Percentiles rank a stretch among this genome's conserved stretches.
phyloP scores from a whole-genome alignment of 768 basidiomycete species.

The Leccinum incarnatum region DNA sequence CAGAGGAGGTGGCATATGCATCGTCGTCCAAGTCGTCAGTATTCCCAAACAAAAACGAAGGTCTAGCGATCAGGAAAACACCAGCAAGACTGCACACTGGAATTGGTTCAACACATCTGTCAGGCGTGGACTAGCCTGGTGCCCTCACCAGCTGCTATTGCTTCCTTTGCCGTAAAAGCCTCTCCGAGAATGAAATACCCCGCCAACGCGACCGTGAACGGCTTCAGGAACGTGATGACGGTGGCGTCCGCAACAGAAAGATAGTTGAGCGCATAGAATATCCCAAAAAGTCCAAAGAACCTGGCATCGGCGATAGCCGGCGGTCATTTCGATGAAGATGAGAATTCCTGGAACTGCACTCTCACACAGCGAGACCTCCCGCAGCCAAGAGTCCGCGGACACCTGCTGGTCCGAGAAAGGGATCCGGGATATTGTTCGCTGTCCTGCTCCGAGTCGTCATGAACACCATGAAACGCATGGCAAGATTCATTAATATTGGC shows the following conservation, averaged over 20 bases:
- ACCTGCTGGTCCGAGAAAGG: conserved; percentile 66
- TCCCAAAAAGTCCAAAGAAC: conserved; percentile 74
- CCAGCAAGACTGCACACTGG: conserved; percentile 67
- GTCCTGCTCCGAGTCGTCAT: conserved; percentile 28
- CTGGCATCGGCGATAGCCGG: conserved; percentile 22
- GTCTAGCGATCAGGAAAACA: conserved; percentile 79
- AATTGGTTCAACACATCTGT: not conserved
- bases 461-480: conserved; percentile 36
- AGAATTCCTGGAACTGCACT: conserved; percentile 40
- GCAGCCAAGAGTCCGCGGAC: conserved; percentile 55
- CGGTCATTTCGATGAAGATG: conserved; percentile 38
- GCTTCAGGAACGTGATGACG: conserved; percentile 72
- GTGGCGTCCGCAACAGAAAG: conserved; percentile 78
- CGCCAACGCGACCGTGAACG: conserved; percentile 60
- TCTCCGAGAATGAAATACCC: conserved; percentile 66
- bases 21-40: not conserved
- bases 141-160: conserved; percentile 48
- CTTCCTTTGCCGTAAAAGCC: conserved; percentile 50
- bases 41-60: conserved; percentile 65
- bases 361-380: conserved; percentile 63
- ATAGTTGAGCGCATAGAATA: conserved; percentile 72
- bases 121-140: not conserved
- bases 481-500: conserved; percentile 35
- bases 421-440: conserved; percentile 49
- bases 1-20: conserved; percentile 16